Base-by-base conservation (phyloP, 2,329 filamentous ascomycete genomes). In the Neocucurbitaria cava region DNA sequence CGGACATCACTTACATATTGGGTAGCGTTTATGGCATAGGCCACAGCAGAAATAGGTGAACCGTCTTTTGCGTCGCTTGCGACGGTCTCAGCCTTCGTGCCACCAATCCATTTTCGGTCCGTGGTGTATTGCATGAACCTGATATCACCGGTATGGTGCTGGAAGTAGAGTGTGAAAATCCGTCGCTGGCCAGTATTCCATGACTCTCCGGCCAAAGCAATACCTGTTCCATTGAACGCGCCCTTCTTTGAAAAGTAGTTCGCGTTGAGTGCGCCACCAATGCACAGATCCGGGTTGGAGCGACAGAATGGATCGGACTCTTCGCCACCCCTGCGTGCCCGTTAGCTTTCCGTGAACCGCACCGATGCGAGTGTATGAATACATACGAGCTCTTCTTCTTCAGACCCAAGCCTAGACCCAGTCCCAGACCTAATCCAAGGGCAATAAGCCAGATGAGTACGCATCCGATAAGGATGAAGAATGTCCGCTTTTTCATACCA, bases 171-270 rank as follows among this genome's bases (percentile, higher is more conserved):
- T 1, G 76, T 76, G 6, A 80, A 73, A 11, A 70, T 70, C 3
- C 76, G 76, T 30, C 74, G 72, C 11, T 71, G 70, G 5, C 70
- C 65, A 7, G 65, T 63, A 24, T 70, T 74, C 64, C 78, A 79
- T 0, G 76, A 79, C 39, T 79, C 76, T 6, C 75, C 75, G 17
- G 79, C 78, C 9, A 81, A 52, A 1, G 78, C 79, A 35, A 81
- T 77, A 10, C 79, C 79, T 13, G 76, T 77, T n/a, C 79, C 79
- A 52, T 81, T 81, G 66, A 79, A 80, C 5, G 77, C 78, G 18
- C 79, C 79, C 26, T 71, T 65, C 9, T 60, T 74, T 7, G 77
- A 76, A 40, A 76, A 69, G 52, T 77, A 79, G 0, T 69, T 52
- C 0, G 74, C 64, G 42, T 75, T 68, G 5, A 80, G 69, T 3